Base-by-base conservation (phyloP, 305 asterid genomes). In the Lippia alba region DNA sequence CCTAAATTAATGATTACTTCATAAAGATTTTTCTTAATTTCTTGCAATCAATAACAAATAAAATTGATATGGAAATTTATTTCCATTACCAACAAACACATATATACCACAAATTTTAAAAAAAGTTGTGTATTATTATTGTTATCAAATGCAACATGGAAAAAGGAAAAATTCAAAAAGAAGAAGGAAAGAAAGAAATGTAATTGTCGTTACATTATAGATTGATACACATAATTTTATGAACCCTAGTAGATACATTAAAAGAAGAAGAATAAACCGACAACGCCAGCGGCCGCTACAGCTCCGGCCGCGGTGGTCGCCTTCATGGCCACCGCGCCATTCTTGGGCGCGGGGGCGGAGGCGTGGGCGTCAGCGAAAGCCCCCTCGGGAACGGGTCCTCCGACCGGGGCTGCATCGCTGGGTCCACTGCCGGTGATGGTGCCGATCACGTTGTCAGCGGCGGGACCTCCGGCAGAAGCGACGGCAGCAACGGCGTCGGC, bases 301-400 rank as follows among this genome's bases (percentile, higher is more conserved):
- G 78, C 77, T 16, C 70, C 70, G 40, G 72, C 76, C 56, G 67
- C 19, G 24, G 74, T 11, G 58, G 79, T 33, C 32, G 32, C 68
- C 55, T 63, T 63, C 24, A 49, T 51, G 2, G 68, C 36, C 16
- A 74, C 20, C 32, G 83, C 76, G 1, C 70, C 71, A 15, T 36
- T 39, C 1, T 61, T 2, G 1, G 81, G 79, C 2, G 76, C 9
- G 1, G 64, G 74, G 4, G 74, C 71, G 9, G 41, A 0, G 78
- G 15, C n/a, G 0, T 64, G 10, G 14, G 53, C 53, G 44, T 20
- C 46, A 9, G 80, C 40, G 40, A 77, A 63, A 20, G 33, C 66
- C 15, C 76, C 83, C 0, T 72, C 51, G 11, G 85, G 66, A 16
- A 81, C 80, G 0, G 88, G 90, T 17, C 84, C 81, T 11, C 91